Base-by-base conservation (phyloP, 202 grass and related monocot genomes). In the Setaria italica region DNA sequence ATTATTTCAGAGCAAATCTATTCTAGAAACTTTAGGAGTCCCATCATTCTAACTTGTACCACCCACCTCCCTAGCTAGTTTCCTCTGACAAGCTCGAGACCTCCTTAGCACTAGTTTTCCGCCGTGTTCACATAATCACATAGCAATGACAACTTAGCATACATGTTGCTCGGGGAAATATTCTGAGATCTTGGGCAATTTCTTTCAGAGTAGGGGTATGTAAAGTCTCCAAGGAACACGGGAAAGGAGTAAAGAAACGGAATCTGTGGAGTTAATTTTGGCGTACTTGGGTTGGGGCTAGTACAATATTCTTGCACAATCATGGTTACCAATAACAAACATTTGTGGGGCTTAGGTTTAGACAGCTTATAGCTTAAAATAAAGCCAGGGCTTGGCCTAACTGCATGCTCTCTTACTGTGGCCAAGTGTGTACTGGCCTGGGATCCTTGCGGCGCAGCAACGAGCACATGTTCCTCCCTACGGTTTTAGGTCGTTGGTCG, bases 391-490 rank as follows among this genome's bases (percentile, higher is more conserved):
- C 17, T 74, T 47, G 29, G 50, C 49, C 83, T 83, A 90, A 90
- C 59, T 32, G 2, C 41, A 66, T 20, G 29, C 4, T 82, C 65
- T 82, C 21, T 81, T 58, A 57, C 55, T 65, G n/a, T 29, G 35
- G 48, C 78, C 65, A 57, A 33, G 72, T 90, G 88, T 86, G 72
- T 73, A 86, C 46, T 41, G 20, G 10, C 74, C 67, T 83, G 75
- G 71, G 53, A 85, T 85, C 70, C 56, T 89, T 83, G 33, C 74
- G 80, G 88, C 67, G 74, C 79, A 5, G 77, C 53, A 73, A 49
- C 43, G 39, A 83, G 48, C 74, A 79, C 84, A 73, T 79, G 87
- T 3, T 51, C 53, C 62, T 11, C 35, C 78, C 72, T 65, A 82
- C 6, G 57, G 51, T 82, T 70, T 70, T 63, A 70, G 62, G 51